phyloP scores from a whole-genome alignment of 1,139 yeast genomes.

The Nakaseomyces sp. region DNA sequence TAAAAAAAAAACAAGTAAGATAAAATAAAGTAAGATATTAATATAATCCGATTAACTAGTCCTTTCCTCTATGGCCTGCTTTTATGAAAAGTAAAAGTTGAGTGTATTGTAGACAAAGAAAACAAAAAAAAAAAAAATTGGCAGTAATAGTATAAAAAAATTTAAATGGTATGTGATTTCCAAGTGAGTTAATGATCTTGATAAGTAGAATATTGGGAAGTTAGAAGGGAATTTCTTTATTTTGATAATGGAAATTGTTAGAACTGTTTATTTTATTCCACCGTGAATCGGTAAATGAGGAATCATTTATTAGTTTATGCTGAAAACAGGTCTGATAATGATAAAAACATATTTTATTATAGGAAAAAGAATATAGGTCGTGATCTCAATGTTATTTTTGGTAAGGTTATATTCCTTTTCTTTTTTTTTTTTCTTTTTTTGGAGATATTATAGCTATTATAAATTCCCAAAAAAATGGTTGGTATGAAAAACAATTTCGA shows the following conservation, averaged over 20 bases:
- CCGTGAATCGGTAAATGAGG: no score
- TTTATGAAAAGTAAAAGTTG: not conserved
- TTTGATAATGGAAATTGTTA: no score
- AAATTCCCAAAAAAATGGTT: not conserved
- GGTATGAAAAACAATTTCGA: not conserved
- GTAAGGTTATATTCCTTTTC: no score
- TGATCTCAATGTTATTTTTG: not conserved
- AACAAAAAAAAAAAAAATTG: not conserved
- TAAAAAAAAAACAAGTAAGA: not conserved
- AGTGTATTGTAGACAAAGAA: not conserved
- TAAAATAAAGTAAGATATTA: not conserved
- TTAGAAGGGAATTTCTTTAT: no score
- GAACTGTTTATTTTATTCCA: no score
- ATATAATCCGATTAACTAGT: not conserved
- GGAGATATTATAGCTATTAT: no score
- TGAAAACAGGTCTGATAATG: not conserved
- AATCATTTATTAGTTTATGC: not conserved
- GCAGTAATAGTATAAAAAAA: no score
- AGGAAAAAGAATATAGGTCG: not conserved
- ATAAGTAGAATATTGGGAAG: no score
- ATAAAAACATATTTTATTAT: not conserved
- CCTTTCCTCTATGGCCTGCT: conserved; percentile 4
- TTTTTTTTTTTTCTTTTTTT: no score
- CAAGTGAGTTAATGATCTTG: no score
- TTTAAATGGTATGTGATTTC: no score